A percentile compares a stretch with the other conserved stretches of the same genome.
Conservation (phyloP, 371 early-diverging fungal genomes). For the Apophysomyces ossiformis region DNA sequence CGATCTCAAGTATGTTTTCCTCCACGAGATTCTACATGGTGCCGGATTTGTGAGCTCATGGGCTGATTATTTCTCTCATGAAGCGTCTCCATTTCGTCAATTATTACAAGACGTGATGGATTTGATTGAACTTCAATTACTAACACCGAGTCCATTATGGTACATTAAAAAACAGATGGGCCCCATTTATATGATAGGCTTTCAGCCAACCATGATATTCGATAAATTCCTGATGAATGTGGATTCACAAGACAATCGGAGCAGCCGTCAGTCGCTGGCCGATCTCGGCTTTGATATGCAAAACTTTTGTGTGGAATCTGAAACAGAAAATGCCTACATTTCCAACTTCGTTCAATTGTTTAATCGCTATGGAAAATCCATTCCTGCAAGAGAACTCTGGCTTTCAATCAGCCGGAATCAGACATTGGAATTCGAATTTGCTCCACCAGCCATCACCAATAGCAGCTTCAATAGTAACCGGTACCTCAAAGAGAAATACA, state of each 20-base stretch:
- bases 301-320: slow-evolving; percentile 21
- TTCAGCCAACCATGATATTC: slow-evolving; percentile 42
- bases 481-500: background rate
- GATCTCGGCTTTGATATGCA: slow-evolving; percentile 34
- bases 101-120: slow-evolving; percentile 25
- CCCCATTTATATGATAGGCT: slow-evolving; percentile 32
- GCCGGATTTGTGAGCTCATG: slow-evolving; percentile 41
- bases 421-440: slow-evolving; percentile 1
- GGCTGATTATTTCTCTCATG: slow-evolving; percentile 40
- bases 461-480: background rate
- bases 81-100: slow-evolving; percentile 32
- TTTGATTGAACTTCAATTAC: slow-evolving; percentile 26
- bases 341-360: slow-evolving; percentile 32
- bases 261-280: slow-evolving; percentile 13
- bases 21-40: slow-evolving; percentile 44
- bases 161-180: slow-evolving; percentile 24
- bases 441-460: background rate
- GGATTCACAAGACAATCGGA: background rate
- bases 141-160: slow-evolving; percentile 37
- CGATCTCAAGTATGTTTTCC: slow-evolving; percentile 36
- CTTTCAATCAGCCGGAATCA: slow-evolving; percentile 6
- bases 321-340: slow-evolving; percentile 16
- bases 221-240: slow-evolving; percentile 35
- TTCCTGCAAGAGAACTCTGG: slow-evolving; percentile 19
- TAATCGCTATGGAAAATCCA: slow-evolving; percentile 25